These are phyloP conservation scores for Basipetospora chlamydospora DNA, from an alignment of 2,329 filamentous ascomycete species.

Conservation along the genomic window DNA sequence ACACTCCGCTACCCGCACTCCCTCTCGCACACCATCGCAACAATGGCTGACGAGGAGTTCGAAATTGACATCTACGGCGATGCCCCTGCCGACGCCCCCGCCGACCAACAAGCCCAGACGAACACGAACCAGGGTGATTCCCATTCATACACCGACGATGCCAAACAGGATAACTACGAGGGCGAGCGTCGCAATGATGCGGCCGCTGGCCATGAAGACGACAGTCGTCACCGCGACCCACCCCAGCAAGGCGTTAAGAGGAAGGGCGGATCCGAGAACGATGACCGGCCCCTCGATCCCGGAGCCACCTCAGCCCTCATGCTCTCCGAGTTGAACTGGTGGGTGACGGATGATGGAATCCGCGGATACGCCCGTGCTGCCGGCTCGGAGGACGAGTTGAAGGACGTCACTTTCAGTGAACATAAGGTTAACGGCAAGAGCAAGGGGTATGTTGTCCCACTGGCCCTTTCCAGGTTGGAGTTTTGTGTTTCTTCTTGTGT, in stretches of 20 bases:
- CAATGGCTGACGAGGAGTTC: conserved; percentile 57
- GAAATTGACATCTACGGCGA: conserved; percentile 62
- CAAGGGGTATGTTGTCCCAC: conserved; percentile 91
- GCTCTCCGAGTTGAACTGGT: conserved; percentile 88
- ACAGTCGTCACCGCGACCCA: conserved; percentile 25
- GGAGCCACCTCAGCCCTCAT: conserved; percentile 57
- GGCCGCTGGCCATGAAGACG: conserved; percentile 19
- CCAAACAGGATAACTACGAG: conserved; percentile 22
- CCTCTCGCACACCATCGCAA: too few species aligned
- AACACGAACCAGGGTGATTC: conserved; percentile 18
- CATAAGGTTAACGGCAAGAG: conserved; percentile 99
- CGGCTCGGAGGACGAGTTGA: conserved; percentile 68
- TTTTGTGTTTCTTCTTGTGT: too few species aligned
- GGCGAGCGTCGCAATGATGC: conserved; percentile 16
- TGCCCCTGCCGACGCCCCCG: conserved; percentile 26
- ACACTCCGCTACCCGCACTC: too few species aligned
- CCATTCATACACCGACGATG: conserved; percentile 6
- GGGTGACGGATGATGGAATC: conserved; percentile 91
- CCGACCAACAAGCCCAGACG: conserved; percentile 25
- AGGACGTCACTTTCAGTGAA: conserved; percentile 91
- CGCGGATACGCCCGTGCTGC: conserved; percentile 72
- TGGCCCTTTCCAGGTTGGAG: conserved; percentile 8
- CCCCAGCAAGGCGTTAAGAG: conserved; percentile 39
- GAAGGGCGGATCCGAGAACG: conserved; percentile 35
- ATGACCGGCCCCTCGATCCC: conserved; percentile 43